A percentile compares a stretch with the other conserved stretches of the same genome.
phyloP scores from a whole-genome alignment of 108 stramenopile species.

The Pseudonitzschia multistriata region DNA sequence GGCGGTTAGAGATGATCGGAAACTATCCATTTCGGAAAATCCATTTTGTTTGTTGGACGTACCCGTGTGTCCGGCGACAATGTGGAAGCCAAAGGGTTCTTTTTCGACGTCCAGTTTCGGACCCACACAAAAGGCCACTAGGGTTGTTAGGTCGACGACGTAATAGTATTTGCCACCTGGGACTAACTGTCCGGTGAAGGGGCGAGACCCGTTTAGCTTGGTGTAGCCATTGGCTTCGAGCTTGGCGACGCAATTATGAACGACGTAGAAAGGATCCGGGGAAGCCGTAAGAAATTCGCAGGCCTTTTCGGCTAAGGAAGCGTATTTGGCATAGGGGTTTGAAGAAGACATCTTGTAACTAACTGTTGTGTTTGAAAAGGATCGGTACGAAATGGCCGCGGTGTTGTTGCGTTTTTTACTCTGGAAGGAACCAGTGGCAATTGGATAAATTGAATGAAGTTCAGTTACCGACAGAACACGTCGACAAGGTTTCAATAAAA shows the following conservation, averaged over 20 bases:
- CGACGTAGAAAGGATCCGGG: constrained; percentile 81
- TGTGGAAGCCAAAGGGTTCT: constrained; percentile 68
- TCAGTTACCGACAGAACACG: background rate
- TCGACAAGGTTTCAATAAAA: background rate
- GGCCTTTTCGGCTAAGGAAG: constrained; percentile 58
- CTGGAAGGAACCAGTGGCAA: background rate
- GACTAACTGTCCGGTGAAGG: constrained; percentile 37
- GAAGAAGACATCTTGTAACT: constrained; percentile 5
- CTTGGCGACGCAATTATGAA: constrained; percentile 47
- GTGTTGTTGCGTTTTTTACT: background rate
- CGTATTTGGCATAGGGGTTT: constrained; percentile 1
- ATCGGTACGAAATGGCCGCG: background rate
- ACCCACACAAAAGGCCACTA: constrained; percentile 95
- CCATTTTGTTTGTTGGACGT: background rate
- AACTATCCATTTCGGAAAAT: background rate
- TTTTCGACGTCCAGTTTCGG: constrained; percentile 48
- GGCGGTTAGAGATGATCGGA: background rate
- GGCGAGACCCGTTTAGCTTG: constrained; percentile 39
- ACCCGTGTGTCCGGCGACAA: constrained; percentile 78
- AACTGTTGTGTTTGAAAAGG: background rate
- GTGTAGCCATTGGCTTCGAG: constrained; percentile 66
- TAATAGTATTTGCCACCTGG: constrained; percentile 93
- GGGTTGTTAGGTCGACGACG: constrained; percentile 85
- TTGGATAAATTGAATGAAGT: background rate
- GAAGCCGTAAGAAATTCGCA: constrained; percentile 62